These are phyloP conservation scores for Tylopilus intermedius DNA, from an alignment of 768 basidiomycete genomes.

Conservation along the genomic window DNA sequence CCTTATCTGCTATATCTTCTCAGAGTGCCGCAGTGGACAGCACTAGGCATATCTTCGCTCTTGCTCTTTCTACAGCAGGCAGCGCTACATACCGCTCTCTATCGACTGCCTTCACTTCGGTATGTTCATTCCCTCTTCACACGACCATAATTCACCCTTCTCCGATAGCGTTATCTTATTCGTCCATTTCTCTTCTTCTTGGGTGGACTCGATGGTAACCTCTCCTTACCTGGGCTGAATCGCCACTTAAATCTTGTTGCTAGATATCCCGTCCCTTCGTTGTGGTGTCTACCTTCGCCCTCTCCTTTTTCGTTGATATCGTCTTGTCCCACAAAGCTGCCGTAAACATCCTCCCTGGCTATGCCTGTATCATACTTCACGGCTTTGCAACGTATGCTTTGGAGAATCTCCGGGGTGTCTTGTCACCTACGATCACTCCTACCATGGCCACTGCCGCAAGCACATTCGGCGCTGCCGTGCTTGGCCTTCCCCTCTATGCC, in stretches of 20 bases:
- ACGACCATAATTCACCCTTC: neutral
- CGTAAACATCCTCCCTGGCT: constrained; percentile 51
- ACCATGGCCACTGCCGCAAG: constrained; percentile 53
- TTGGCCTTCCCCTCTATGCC: constrained; percentile 61
- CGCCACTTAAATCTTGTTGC: neutral
- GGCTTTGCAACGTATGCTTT: constrained; percentile 55
- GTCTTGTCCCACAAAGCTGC: constrained; percentile 35
- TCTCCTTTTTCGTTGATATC: constrained; percentile 59
- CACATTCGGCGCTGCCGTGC: constrained; percentile 56
- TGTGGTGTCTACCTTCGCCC: constrained; percentile 42
- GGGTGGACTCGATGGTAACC: constrained; percentile 52
- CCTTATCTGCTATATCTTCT: constrained; percentile 5
- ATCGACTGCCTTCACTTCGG: constrained; percentile 64
- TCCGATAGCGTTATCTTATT: constrained; percentile 61
- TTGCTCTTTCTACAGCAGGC: constrained; percentile 65
- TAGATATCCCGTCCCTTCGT: constrained; percentile 50
- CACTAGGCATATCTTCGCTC: constrained; percentile 61
- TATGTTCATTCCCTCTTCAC: constrained; percentile 29
- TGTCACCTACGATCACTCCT: constrained; percentile 55
- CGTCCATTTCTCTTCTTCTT: constrained; percentile 63
- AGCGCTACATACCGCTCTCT: constrained; percentile 63
- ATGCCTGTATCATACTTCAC: constrained; percentile 59
- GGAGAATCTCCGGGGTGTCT: constrained; percentile 55
- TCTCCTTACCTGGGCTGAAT: constrained; percentile 41
- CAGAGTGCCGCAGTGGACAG: constrained; percentile 54